phyloP scores from a whole-genome alignment of 2,329 filamentous ascomycete genomes.

The Paracoccidioides brasiliensis region DNA sequence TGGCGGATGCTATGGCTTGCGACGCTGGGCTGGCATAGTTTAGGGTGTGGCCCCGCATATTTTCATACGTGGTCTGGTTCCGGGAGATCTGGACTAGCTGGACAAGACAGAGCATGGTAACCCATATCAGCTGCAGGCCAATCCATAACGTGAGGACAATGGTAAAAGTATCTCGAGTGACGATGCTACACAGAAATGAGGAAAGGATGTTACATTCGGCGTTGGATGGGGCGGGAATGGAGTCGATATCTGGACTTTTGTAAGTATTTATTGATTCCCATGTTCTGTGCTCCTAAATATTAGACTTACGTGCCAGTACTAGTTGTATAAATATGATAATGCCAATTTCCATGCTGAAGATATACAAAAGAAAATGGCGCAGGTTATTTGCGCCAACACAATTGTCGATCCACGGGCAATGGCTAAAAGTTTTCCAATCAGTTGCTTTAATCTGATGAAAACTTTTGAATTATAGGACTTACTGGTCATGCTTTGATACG shows the following conservation, averaged over 20 bases:
- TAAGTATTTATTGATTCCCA: constrained; percentile 13
- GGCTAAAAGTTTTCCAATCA: constrained; percentile 39
- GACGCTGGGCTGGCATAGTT: constrained; percentile 39
- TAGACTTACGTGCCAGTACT: constrained; percentile 54
- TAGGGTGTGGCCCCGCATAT: constrained; percentile 70
- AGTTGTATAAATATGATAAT: constrained; percentile 61
- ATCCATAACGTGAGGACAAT: constrained; percentile 69
- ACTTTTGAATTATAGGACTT: constrained; percentile 28
- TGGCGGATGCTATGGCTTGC: constrained; percentile 49
- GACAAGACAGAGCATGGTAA: constrained; percentile 90
- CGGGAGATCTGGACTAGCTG: constrained; percentile 86
- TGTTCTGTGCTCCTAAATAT: neutral
- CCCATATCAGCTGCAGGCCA: constrained; percentile 78
- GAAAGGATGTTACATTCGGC: constrained; percentile 60
- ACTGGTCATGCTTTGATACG: constrained; percentile 95
- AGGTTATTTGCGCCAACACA: constrained; percentile 94
- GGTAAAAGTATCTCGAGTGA: constrained; percentile 74
- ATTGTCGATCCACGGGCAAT: constrained; percentile 97
- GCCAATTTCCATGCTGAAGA: constrained; percentile 63
- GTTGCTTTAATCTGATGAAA: neutral
- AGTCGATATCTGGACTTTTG: constrained; percentile 46
- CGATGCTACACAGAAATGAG: constrained; percentile 57
- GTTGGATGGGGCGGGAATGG: constrained; percentile 39
- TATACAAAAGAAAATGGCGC: constrained; percentile 85
- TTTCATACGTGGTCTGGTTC: constrained; percentile 92